Percentiles rank a stretch among this genome's conserved stretches.
These are phyloP conservation scores for Ceratobasidium sp. DNA, from an alignment of 1,284 basidiomycete species.

Conservation along the genomic window DNA sequence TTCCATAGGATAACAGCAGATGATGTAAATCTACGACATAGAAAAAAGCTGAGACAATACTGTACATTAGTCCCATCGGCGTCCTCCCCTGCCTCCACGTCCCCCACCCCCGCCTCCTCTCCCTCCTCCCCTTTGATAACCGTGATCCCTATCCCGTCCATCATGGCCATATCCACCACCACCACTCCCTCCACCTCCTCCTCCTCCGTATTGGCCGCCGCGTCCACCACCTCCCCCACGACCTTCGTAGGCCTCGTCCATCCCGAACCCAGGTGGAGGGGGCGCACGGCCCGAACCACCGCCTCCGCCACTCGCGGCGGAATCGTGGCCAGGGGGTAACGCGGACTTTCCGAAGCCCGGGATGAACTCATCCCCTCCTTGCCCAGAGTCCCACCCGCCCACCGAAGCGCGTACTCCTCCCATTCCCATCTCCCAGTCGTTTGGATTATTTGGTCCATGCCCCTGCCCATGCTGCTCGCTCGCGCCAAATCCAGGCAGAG, in stretches of 20 bases:
- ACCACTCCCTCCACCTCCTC: conserved; percentile 48
- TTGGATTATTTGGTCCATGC: too few species aligned
- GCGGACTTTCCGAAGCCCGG: conserved; percentile 61
- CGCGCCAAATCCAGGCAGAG: conserved; percentile 48
- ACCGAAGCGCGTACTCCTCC: conserved; percentile 41
- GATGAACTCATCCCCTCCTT: conserved; percentile 62
- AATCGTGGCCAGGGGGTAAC: conserved; percentile 7
- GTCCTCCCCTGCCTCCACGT: conserved; percentile 49
- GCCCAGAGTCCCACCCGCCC: conserved; percentile 50
- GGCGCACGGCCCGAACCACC: conserved; percentile 52
- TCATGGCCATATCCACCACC: conserved; percentile 51
- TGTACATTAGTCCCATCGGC: conserved; percentile 32
- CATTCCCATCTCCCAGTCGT: conserved; percentile 32
- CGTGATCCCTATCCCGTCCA: conserved; percentile 42
- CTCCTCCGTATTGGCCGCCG: conserved; percentile 43
- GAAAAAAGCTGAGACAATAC: too few species aligned
- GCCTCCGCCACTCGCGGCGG: conserved; percentile 47
- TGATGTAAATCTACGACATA: too few species aligned
- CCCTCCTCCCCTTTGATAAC: conserved; percentile 41
- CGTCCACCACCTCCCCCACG: conserved; percentile 33
- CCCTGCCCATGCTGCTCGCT: conserved; percentile 43
- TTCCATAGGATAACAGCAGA: too few species aligned
- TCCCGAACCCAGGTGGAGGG: conserved; percentile 49
- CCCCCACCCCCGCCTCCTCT: conserved; percentile 43
- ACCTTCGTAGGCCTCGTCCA: conserved; percentile 52